These are phyloP conservation scores for Aspergillus nanangensis DNA, from an alignment of 495 filamentous ascomycete species.

Conservation along the genomic window DNA sequence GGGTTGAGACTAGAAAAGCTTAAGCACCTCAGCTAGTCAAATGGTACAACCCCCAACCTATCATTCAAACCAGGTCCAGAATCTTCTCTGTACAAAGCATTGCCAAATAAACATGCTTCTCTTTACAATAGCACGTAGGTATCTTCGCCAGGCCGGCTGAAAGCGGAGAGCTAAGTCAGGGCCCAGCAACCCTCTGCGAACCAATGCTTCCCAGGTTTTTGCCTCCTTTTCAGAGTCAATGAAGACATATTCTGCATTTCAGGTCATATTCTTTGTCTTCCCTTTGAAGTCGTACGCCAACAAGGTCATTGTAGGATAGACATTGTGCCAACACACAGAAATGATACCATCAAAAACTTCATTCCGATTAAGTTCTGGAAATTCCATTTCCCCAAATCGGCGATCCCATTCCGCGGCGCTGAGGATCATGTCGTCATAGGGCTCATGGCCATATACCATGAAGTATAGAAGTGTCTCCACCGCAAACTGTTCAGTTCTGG, in stretches of 20 bases:
- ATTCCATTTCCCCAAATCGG: conserved; percentile 18
- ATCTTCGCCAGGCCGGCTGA: conserved; percentile 19
- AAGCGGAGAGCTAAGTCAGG: conserved; percentile 18
- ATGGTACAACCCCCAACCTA: conserved; percentile 1
- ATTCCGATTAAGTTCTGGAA: conserved; percentile 19
- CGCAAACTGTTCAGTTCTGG: conserved; percentile 26
- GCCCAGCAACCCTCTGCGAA: conserved; percentile 16
- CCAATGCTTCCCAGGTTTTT: conserved; percentile 16
- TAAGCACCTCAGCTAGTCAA: neutral
- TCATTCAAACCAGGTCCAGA: conserved; percentile 14
- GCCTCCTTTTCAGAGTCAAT: conserved; percentile 18
- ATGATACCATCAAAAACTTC: conserved; percentile 18
- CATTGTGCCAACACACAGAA: conserved; percentile 21
- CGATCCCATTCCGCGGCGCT: conserved; percentile 17
- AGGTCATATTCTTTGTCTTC: conserved; percentile 15
- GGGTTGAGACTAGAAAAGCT: too few relatives aligned
- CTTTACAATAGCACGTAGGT: conserved; percentile 14
- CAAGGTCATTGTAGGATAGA: conserved; percentile 23
- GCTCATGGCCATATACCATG: conserved; percentile 27
- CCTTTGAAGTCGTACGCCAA: conserved; percentile 18
- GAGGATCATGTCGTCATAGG: conserved; percentile 23
- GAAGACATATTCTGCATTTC: conserved; percentile 11
- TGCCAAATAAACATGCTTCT: conserved; percentile 14
- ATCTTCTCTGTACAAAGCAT: conserved; percentile 14
- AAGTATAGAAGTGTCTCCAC: conserved; percentile 25